Evolutionary conservation across 768 basidiomycete species (phyloP).

Genomic region (Russula sp.): DNA sequence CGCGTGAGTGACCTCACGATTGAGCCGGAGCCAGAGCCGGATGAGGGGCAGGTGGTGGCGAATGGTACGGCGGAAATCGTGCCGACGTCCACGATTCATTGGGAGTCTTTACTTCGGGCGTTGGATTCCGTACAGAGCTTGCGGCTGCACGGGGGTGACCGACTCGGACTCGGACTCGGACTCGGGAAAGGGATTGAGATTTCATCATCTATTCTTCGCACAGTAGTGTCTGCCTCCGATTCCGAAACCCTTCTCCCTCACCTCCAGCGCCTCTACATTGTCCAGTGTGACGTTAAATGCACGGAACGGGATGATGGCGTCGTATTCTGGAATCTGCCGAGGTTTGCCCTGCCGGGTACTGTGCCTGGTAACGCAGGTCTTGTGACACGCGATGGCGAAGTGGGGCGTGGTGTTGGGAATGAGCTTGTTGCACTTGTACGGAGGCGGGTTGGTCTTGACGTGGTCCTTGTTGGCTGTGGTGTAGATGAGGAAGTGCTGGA

Average conservation of each 20-base stretch:
- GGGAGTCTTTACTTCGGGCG: conserved; percentile 2
- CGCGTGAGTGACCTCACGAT: conserved; percentile 4
- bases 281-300: conserved; percentile 1
- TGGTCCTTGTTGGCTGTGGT: conserved; percentile 13
- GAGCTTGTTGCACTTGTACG: conserved; percentile 18
- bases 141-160: not conserved
- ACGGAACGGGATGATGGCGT: too few species aligned
- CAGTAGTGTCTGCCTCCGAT: not conserved
- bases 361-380: not conserved
- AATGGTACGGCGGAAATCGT: not conserved
- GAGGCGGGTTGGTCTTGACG: conserved; percentile 13
- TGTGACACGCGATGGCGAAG: not conserved
- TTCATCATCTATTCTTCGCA: not conserved
- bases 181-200: not conserved
- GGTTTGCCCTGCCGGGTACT: not conserved
- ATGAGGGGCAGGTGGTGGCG: not conserved
- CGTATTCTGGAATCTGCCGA: conserved; percentile 17
- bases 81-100: not conserved
- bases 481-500: conserved; percentile 14
- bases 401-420: not conserved
- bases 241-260: conserved; percentile 1
- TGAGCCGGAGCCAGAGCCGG: conserved; percentile 5
- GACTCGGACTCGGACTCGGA: not conserved
- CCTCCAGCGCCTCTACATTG: conserved; percentile 16
- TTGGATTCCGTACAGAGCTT: conserved; percentile 7